Evolutionary conservation across 228 moss, liverwort and hornwort genomes (phyloP).

Genomic region (Sphagnum fallax): DNA sequence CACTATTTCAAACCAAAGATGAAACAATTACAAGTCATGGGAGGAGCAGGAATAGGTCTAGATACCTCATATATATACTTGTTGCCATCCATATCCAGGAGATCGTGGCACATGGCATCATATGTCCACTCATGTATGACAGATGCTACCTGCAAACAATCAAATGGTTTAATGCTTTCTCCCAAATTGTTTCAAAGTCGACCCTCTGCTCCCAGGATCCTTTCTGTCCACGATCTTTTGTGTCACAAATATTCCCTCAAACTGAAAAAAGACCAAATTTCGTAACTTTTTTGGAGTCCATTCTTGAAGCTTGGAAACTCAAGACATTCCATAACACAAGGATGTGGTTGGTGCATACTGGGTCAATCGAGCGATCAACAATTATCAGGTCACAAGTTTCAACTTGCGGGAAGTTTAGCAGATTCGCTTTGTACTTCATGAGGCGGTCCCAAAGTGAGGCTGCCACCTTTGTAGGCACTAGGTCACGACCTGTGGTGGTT

Average conservation of each 20-base stretch:
- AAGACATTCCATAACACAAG: not conserved
- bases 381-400: conserved; percentile 92
- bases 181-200: not conserved
- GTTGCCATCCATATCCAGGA: conserved; percentile 75
- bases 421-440: conserved; percentile 69
- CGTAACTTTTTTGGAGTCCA: no score
- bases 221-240: no score
- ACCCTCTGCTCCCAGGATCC: no score
- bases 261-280: no score
- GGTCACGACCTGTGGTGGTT: conserved; percentile 58
- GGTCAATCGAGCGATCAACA: conserved; percentile 80
- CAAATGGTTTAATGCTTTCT: no score
- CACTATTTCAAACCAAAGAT: no score
- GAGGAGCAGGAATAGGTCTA: no score
- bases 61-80: conserved; percentile 80
- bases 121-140: conserved; percentile 98
- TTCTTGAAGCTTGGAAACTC: not conserved
- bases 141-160: conserved; percentile 65
- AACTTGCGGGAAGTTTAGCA: conserved; percentile 55
- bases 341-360: conserved; percentile 24
- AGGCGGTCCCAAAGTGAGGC: conserved; percentile 72
- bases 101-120: conserved; percentile 89
- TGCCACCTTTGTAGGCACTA: conserved; percentile 72
- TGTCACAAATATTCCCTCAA: no score
- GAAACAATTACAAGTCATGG: no score